Conservation (phyloP, 306 rosid genomes). For the Corylus avellana region DNA sequence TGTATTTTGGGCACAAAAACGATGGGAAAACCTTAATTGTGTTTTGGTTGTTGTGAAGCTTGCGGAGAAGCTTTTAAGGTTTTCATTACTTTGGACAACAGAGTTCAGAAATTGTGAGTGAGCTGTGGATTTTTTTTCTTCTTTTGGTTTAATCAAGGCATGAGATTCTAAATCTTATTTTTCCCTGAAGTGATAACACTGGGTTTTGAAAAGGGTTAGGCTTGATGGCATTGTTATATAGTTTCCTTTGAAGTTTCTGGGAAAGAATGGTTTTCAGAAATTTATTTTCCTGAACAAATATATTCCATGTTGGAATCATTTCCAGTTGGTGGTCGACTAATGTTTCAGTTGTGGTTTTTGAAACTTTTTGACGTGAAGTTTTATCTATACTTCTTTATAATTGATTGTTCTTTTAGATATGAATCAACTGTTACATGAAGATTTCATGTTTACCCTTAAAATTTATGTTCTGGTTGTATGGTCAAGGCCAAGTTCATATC, state of each 20-base stretch:
- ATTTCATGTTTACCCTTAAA: neutral
- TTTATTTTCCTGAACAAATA: too few relatives aligned
- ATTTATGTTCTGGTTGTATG: neutral
- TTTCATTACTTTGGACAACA: neutral
- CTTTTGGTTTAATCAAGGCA: neutral
- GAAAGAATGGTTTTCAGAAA: neutral
- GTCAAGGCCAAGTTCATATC: neutral
- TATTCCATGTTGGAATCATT: neutral
- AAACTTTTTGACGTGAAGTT: neutral
- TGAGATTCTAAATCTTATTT: neutral
- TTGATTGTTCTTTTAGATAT: neutral
- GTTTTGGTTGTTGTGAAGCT: neutral
- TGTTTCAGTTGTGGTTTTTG: neutral
- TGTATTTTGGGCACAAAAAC: neutral
- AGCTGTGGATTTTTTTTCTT: neutral
- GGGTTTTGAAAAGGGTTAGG: neutral
- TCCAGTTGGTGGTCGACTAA: neutral
- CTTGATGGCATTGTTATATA: neutral
- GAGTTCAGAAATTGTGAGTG: slow-evolving; percentile 1
- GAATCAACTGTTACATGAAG: neutral
- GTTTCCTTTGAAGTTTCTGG: neutral
- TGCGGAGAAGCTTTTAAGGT: neutral
- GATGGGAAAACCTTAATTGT: neutral
- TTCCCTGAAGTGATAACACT: neutral
- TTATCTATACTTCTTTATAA: neutral